A percentile compares a stretch with the other conserved stretches of the same genome.
Conservation (phyloP, 441 rosid genomes). For the Pelargonium cotyledonis region DNA sequence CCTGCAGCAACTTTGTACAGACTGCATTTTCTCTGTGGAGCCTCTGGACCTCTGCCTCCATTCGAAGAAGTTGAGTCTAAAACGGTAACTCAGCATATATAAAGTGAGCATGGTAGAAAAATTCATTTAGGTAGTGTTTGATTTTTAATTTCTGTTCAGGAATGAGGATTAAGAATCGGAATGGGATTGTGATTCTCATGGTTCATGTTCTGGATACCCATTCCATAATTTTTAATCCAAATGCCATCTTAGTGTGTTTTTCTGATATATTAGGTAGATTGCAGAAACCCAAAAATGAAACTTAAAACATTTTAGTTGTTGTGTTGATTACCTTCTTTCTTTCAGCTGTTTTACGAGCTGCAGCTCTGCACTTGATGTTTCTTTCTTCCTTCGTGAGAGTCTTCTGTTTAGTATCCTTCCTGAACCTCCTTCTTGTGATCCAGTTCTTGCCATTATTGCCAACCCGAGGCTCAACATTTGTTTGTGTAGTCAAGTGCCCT, state of each 20-base stretch:
- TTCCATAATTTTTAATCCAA: too few relatives aligned
- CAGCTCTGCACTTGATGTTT: neutral
- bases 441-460: conserved; percentile 4
- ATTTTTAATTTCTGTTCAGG: too few relatives aligned
- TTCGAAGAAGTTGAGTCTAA: neutral
- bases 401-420: neutral
- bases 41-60: neutral
- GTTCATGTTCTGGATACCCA: too few relatives aligned
- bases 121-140: too few relatives aligned
- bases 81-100: neutral
- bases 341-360: neutral
- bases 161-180: too few relatives aligned
- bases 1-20: neutral
- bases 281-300: neutral
- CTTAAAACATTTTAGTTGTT: neutral
- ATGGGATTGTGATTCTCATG: too few relatives aligned
- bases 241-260: too few relatives aligned
- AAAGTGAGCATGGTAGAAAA: neutral
- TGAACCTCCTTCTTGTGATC: neutral
- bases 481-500: neutral
- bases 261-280: too few relatives aligned
- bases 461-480: neutral
- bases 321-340: neutral
- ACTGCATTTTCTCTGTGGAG: neutral
- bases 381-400: neutral